Evolutionary conservation across 768 basidiomycete genomes (phyloP), one percentile per base, ranked within the genome.

Genomic region (Pulveroboletus sp.): DNA sequence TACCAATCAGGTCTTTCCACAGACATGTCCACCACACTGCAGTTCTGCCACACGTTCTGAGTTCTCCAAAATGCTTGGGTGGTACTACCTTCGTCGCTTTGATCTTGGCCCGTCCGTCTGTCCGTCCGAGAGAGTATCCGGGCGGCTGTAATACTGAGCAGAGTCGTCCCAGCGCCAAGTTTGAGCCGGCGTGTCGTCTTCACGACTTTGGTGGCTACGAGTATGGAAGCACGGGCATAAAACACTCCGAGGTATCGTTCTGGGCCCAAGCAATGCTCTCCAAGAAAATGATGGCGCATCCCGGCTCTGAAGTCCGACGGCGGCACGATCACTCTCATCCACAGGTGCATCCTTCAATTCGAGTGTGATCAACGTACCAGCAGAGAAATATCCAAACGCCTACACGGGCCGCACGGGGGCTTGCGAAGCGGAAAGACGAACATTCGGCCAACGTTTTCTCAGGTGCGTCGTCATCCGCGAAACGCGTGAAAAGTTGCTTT

Each of bases 291-390:
- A 89, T 85, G 16, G 83, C 79, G 58, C 85, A 84, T 9, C 81
- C 88, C 90, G 91, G 60, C 86, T 90, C 65, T 92, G 89, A 37
- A 92, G 69, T 1, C 90, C 89, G 27, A 90, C 88, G n/a, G 81
- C 82, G 10, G 86, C 89, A 63, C 89, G 84, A 61, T 90, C 88
- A 12, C 76, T 73, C 27, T 67, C 71, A 23, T 78, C 71, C 34
- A 88, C 69, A 1, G 84, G 78, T 1, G 80, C 86, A 57, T 91
- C 88, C 60, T 85, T 85, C 29, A 91, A 71, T 64, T 83, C 75
- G 43, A 86, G 73, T 16, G 63, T 59, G 37, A 85, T 65, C 27
- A 49, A 38, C 16, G 13, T 26, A 26, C 13, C 1, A 10, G 9
- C 3, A 22, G n/a, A 10, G 41, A 24, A 40, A 30, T 23, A 34